These are phyloP conservation scores for Hypericum androsaemum DNA, from an alignment of 345 rosid species.

Conservation along the genomic window DNA sequence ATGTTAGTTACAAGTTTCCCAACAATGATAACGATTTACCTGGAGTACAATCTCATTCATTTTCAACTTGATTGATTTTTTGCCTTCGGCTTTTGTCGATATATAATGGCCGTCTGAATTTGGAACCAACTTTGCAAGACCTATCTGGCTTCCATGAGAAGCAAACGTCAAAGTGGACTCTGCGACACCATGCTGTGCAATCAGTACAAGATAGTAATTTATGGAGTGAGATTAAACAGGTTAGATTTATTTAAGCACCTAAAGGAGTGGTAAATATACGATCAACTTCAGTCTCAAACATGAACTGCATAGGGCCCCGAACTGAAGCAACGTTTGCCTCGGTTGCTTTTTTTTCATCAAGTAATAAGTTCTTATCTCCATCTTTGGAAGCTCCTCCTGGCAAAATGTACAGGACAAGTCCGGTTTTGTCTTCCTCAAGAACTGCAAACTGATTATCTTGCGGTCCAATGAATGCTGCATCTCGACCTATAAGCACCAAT, in stretches of 20 bases:
- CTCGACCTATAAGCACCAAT: slow-evolving; percentile 44
- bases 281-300: slow-evolving; percentile 91
- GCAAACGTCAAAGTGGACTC: slow-evolving; percentile 92
- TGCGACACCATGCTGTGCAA: slow-evolving; percentile 27
- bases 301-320: slow-evolving; percentile 70
- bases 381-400: slow-evolving; percentile 55
- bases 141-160: slow-evolving; percentile 70
- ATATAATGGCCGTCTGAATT: slow-evolving; percentile 74
- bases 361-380: slow-evolving; percentile 44
- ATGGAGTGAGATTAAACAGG: slow-evolving; percentile 11
- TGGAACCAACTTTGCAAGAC: slow-evolving; percentile 80
- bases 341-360: slow-evolving; percentile 46
- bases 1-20: too few species aligned
- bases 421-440: slow-evolving; percentile 92
- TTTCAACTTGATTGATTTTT: slow-evolving; percentile 75
- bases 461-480: slow-evolving; percentile 89
- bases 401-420: slow-evolving; percentile 60
- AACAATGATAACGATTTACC: slow-evolving; percentile 31
- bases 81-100: slow-evolving; percentile 76
- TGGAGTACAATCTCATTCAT: slow-evolving; percentile 73
- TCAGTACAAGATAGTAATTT: slow-evolving; percentile 21
- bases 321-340: slow-evolving; percentile 52
- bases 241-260: slow-evolving; percentile 44
- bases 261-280: slow-evolving; percentile 86
- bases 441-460: slow-evolving; percentile 80